Base-by-base conservation (phyloP, 2,329 filamentous ascomycete species). In the Fusarium paranaense region DNA sequence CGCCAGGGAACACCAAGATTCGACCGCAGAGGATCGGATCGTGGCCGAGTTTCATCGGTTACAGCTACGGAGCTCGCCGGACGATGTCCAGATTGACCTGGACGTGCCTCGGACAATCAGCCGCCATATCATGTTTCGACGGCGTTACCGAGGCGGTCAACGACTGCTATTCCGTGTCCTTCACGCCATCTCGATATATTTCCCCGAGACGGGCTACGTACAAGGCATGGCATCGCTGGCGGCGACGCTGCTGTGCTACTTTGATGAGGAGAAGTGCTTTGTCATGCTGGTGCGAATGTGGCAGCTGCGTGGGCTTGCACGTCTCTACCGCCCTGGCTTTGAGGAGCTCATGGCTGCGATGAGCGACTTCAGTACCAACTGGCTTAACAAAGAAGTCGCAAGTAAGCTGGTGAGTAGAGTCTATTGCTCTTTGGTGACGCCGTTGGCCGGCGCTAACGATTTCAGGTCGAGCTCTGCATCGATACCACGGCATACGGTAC, bases 251-350 rank as follows among this genome's bases (percentile, higher is more conserved):
- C 90, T 99, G 8, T 98, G 96, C 81, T 99, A 99, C 81, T 99
- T 95, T 82, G 96, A 98, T 74, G 97, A 99, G 83, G 97, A 98
- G 82, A 91, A 91, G 77, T 92, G 94, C 7, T 99, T 99, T 78
- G 91, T 98, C 57, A 98, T 99, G 97, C 86, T 98, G 63, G 95
- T 97, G n/a, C 91, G 97, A 27, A 87, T 99, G 79, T 99, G 96
- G 95, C 91, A 95, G 80, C 87, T 97, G 68, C 91, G 97, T 67
- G 96, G 97, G 2, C 87, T 99, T 14, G 94, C 95, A 76, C 89
- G 92, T 54, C 88, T 99, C 2, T 99, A 98, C 80, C 89, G 91
- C 71, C 90, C 91, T 11, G 95, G 95, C 0, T 98, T 98, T 82
- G 90, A 90, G 45, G 95, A 96, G 16, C 85, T 99, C 62, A 96